Conservation (phyloP, 805 yeast species). For the Nakazawaea laoshanensis region DNA sequence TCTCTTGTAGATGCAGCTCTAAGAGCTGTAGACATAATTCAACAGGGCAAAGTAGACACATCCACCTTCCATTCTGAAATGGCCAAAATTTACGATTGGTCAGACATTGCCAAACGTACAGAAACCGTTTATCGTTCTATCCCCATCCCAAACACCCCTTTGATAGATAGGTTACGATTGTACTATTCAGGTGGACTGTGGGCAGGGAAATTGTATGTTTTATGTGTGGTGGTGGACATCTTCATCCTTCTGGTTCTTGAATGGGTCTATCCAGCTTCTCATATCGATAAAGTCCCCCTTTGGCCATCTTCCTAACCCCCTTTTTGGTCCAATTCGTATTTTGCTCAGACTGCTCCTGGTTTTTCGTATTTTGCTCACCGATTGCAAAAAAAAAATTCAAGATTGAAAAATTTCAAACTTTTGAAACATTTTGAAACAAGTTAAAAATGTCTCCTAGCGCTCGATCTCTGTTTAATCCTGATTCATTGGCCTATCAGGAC, state of each 20-base stretch:
- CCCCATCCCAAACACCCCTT: slow-evolving; percentile 23
- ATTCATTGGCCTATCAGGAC: slow-evolving; percentile 50
- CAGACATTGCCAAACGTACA: slow-evolving; percentile 78
- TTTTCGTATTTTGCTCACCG: neutral
- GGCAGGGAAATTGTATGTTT: slow-evolving; percentile 78
- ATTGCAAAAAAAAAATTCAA: neutral
- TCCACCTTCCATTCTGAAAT: slow-evolving; percentile 72
- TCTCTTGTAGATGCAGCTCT: slow-evolving; percentile 66
- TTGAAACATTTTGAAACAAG: too few species aligned
- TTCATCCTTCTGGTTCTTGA: slow-evolving; percentile 57
- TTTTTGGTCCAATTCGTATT: too few species aligned
- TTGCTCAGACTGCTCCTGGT: too few species aligned
- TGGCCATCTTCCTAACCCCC: too few species aligned
- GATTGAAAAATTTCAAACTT: too few species aligned
- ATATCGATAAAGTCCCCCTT: slow-evolving; percentile 68
- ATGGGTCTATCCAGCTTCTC: slow-evolving; percentile 55
- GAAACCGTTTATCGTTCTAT: slow-evolving; percentile 64
- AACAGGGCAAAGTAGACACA: slow-evolving; percentile 57
- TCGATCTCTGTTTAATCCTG: slow-evolving; percentile 29
- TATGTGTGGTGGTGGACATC: slow-evolving; percentile 77
- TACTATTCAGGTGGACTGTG: slow-evolving; percentile 69
- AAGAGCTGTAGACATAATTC: slow-evolving; percentile 57
- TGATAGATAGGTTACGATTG: slow-evolving; percentile 50
- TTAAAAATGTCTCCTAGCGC: slow-evolving; percentile 10
- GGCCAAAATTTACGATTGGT: slow-evolving; percentile 84